phyloP scores from a whole-genome alignment of 2,329 filamentous ascomycete species.

The Alternaria postmessia region DNA sequence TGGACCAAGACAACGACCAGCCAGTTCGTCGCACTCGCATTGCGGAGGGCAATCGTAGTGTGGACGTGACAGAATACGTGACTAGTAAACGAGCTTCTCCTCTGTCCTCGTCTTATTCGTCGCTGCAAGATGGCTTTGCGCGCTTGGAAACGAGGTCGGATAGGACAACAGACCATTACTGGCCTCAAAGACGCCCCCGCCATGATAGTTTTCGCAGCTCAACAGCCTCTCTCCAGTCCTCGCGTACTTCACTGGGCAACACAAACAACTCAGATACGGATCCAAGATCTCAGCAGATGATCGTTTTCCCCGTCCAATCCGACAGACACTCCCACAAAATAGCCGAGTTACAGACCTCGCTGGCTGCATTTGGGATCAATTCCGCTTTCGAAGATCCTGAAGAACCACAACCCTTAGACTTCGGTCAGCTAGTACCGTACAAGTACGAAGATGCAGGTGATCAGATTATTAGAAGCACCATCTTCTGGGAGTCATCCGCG shows the following conservation, averaged over 20 bases:
- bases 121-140: neutral
- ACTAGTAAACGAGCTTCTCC: constrained; percentile 4
- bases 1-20: neutral
- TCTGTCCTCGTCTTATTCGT: neutral
- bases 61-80: constrained; percentile 32
- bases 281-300: neutral
- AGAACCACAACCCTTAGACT: neutral
- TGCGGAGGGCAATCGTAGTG: constrained; percentile 20
- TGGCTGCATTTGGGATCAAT: constrained; percentile 1
- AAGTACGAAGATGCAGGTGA: no score
- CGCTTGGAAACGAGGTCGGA: neutral
- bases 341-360: neutral
- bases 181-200: neutral
- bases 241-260: neutral
- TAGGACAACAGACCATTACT: neutral
- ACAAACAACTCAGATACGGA: neutral
- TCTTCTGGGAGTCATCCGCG: constrained; percentile 31
- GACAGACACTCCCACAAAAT: neutral
- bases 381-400: constrained; percentile 2
- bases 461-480: constrained; percentile 19
- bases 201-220: constrained; percentile 6
- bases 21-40: constrained; percentile 23
- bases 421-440: neutral
- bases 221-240: constrained; percentile 1
- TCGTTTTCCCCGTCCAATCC: constrained; percentile 2